Evolutionary conservation across 805 yeast genomes (phyloP).

Genomic region (Tetrapisispora fleetii): DNA sequence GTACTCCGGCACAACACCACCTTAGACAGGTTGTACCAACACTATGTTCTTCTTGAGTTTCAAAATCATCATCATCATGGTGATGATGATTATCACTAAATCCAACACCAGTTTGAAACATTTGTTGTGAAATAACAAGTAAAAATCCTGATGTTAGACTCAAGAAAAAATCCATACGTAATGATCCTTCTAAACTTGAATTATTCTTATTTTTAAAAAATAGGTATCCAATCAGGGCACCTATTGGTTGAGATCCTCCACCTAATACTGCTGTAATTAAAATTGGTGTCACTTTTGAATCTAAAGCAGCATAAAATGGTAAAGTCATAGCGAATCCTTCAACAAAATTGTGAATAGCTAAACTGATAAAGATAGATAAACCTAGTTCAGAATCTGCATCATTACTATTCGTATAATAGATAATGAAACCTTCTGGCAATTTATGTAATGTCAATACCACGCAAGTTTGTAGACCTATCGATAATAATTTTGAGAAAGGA

Average conservation of each 20-base stretch:
- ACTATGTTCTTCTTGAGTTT: constrained; percentile 22
- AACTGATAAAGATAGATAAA: constrained; percentile 67
- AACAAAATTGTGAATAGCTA: constrained; percentile 81
- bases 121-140: constrained; percentile 69
- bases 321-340: constrained; percentile 93
- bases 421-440: constrained; percentile 89
- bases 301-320: constrained; percentile 74
- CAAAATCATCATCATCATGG: constrained; percentile 21
- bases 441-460: constrained; percentile 83
- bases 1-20: constrained; percentile 29
- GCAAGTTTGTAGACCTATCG: constrained; percentile 86
- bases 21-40: constrained; percentile 27
- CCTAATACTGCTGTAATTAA: constrained; percentile 61
- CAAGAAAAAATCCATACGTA: constrained; percentile 37
- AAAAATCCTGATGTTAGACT: constrained; percentile 77
- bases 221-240: constrained; percentile 64
- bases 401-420: constrained; percentile 51
- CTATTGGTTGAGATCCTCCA: constrained; percentile 79
- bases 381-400: constrained; percentile 43
- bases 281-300: constrained; percentile 52
- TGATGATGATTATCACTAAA: constrained; percentile 61
- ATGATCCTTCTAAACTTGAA: constrained; percentile 27
- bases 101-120: constrained; percentile 74
- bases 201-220: constrained; percentile 35
- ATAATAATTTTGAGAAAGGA: constrained; percentile 64